phyloP scores from a whole-genome alignment of 345 rosid species.

The Bruguiera sexangula region DNA sequence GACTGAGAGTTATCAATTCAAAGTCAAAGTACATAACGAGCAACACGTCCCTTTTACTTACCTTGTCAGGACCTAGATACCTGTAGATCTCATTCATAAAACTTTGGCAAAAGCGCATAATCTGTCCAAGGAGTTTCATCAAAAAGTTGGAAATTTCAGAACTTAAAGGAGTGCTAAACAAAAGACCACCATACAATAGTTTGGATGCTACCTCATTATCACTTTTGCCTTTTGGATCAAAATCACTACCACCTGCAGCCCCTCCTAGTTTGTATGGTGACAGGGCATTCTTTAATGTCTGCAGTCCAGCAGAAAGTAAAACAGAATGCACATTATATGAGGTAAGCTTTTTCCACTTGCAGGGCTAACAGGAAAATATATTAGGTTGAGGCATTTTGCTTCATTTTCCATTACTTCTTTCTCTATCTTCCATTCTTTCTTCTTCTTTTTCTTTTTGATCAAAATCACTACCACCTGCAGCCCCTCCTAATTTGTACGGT shows the following conservation, averaged over 20 bases:
- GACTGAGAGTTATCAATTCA: neutral
- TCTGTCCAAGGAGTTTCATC: slow-evolving; percentile 46
- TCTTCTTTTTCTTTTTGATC: too few species aligned
- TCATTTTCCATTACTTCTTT: too few species aligned
- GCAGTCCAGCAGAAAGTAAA: slow-evolving; percentile 9
- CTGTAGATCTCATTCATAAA: slow-evolving; percentile 91
- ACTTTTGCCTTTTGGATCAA: slow-evolving; percentile 98
- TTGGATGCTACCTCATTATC: slow-evolving; percentile 73
- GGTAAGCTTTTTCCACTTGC: neutral
- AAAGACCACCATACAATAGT: slow-evolving; percentile 12
- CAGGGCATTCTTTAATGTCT: slow-evolving; percentile 92
- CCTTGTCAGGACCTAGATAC: slow-evolving; percentile 93
- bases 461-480: slow-evolving; percentile 31
- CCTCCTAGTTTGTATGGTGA: slow-evolving; percentile 98
- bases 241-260: slow-evolving; percentile 98
- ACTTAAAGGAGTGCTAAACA: slow-evolving; percentile 17
- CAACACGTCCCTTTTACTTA: slow-evolving; percentile 23
- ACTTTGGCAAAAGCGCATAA: slow-evolving; percentile 99
- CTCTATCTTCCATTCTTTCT: too few species aligned
- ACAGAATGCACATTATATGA: neutral
- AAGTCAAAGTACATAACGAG: slow-evolving; percentile 14
- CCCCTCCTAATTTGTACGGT: slow-evolving; percentile 96
- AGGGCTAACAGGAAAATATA: too few species aligned
- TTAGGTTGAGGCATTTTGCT: too few species aligned
- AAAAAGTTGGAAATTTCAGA: slow-evolving; percentile 25